Base-by-base conservation (phyloP, 2,329 filamentous ascomycete genomes). In the Paramyrothecium sp. region DNA sequence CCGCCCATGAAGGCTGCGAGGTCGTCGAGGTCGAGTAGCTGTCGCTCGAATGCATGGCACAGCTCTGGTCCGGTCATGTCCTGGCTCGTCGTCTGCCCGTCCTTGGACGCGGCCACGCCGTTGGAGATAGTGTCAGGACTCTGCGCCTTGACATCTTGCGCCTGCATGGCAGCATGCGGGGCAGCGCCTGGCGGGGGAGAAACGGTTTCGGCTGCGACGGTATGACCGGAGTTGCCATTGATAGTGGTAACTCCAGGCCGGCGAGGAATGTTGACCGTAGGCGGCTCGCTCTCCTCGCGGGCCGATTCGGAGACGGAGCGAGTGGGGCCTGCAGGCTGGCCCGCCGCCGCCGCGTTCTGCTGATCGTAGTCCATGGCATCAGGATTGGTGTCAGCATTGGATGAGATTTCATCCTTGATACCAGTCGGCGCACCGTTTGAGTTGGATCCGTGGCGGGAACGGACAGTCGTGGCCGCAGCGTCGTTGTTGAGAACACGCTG, bases 1-100 rank as follows among this genome's bases (percentile, higher is more conserved):
- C 83, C 83, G 20, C 83, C 83, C 83, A 86, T 86, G 55, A 86
- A 86, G 3, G 83, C 83, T 33, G 83, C 83, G 12, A 86, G 77
- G 63, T 86, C 83, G 59, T 86, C 83, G 7, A 86, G 73, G 66
- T 86, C 83, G 12, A 86, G 73, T 1, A 86, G 75, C 68, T 86
- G 83, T 33, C 82, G 75, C 72, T 86, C 84, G 63, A 86, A 86
- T 0, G 83, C 83, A 16, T 74, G 72, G 64, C 84, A 86, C 17
- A 86, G 73, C 65, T 86, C 83, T 5, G 79, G 76, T 0, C 82
- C 80, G 2, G 82, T 85, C 81, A 86, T 86, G 59, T 86, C 83
- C 54, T 75, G 73, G 34, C 70, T 73, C 13, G 73, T 71, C 0
- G 68, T 65, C 60, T 73, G 71, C 3, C 66, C 69, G 51, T 75